Conservation (phyloP, 106 monocot species). For the Allium sativum region DNA sequence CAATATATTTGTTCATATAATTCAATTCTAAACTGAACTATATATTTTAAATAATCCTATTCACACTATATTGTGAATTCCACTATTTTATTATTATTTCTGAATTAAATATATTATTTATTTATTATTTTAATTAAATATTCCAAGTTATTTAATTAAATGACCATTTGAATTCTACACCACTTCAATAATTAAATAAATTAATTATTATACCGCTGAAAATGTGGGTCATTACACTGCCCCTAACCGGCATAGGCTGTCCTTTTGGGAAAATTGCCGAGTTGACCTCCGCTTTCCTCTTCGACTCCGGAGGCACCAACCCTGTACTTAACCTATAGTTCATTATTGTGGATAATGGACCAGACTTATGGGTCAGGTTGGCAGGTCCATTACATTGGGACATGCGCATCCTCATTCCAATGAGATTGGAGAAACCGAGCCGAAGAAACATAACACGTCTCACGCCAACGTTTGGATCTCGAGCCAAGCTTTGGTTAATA, state of each 20-base stretch:
- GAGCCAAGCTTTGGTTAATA: conserved; percentile 75
- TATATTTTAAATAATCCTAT: no score
- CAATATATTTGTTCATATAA: no score
- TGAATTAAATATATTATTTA: no score
- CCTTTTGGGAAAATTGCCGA: conserved; percentile 56
- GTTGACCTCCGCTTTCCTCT: conserved; percentile 48
- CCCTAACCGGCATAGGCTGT: conserved; percentile 39
- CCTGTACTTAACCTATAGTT: conserved; percentile 25
- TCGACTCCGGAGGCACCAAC: conserved; percentile 2
- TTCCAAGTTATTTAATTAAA: no score
- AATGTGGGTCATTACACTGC: no score
- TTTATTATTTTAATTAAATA: no score
- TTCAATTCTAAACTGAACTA: no score
- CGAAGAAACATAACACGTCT: conserved; percentile 63
- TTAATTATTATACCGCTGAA: no score
- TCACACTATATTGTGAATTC: no score
- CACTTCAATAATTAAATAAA: no score
- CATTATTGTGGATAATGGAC: conserved; percentile 30
- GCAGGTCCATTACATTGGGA: conserved; percentile 58
- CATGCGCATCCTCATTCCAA: conserved; percentile 46
- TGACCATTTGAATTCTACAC: no score
- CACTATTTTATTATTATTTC: no score
- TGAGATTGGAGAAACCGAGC: conserved; percentile 66
- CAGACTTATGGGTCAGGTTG: conserved; percentile 19
- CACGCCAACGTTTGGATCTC: conserved; percentile 42